Conservation (phyloP, 805 yeast species). For the Candida maltosa region DNA sequence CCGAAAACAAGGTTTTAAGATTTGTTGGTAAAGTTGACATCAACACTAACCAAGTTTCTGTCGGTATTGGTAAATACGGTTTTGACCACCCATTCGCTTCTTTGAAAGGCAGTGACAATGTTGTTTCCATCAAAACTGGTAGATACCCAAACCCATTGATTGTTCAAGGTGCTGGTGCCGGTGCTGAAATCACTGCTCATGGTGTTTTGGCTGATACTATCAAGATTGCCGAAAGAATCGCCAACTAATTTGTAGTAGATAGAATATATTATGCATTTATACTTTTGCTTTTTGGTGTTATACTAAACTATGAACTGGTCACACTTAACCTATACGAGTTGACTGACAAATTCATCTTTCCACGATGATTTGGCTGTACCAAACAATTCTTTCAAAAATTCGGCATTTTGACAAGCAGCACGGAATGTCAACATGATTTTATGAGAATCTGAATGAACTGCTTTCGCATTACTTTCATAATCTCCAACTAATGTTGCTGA, state of each 20-base stretch:
- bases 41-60: constrained; percentile 64
- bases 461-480: constrained; percentile 22
- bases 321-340: constrained; percentile 4
- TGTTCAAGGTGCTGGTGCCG: constrained; percentile 97
- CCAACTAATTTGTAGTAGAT: constrained; percentile 23
- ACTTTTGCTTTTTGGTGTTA: constrained; percentile 3
- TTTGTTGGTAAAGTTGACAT: constrained; percentile 91
- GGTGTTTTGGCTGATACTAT: constrained; percentile 94
- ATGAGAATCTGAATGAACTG: constrained; percentile 59
- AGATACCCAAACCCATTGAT: constrained; percentile 92
- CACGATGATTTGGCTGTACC: constrained; percentile 54
- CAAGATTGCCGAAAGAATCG: constrained; percentile 86
- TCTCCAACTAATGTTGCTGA: constrained; percentile 12
- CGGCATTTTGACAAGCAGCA: constrained; percentile 54
- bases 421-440: constrained; percentile 69
- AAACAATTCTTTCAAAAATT: constrained; percentile 49
- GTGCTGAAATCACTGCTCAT: constrained; percentile 63
- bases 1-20: constrained; percentile 83
- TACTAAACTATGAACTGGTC: not conserved
- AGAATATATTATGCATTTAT: constrained; percentile 6
- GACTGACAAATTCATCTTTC: constrained; percentile 24
- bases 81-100: constrained; percentile 93
- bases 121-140: constrained; percentile 84
- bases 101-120: constrained; percentile 93
- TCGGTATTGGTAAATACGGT: constrained; percentile 85